Evolutionary conservation across 495 filamentous ascomycete species (phyloP).

Genomic region (Parachaetomium inaequale): DNA sequence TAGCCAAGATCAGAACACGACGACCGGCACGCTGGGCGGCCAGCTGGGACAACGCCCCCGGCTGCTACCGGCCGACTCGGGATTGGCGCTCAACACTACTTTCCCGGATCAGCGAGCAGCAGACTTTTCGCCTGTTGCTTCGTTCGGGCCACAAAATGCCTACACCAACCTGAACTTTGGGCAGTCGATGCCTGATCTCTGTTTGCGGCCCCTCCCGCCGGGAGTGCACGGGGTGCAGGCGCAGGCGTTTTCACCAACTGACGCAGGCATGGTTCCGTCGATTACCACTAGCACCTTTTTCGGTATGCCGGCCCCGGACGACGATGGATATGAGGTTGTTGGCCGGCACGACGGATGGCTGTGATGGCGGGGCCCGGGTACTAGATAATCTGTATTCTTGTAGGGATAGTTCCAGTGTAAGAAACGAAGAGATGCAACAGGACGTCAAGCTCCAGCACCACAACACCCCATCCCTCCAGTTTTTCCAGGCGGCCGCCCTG

Average conservation of each 20-base stretch:
- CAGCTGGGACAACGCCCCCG: neutral
- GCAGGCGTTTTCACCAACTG: neutral
- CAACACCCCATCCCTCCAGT: no score
- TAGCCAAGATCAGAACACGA: neutral
- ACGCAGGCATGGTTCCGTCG: neutral
- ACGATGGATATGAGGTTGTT: neutral
- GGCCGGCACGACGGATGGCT: neutral
- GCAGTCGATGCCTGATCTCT: neutral
- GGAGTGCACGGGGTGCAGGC: neutral
- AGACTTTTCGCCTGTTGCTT: neutral
- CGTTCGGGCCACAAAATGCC: neutral
- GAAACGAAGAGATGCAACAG: no score
- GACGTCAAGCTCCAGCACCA: no score
- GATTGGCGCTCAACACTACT: neutral
- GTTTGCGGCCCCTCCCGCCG: neutral
- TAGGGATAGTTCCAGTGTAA: no score
- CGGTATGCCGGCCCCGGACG: neutral
- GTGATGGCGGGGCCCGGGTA: neutral
- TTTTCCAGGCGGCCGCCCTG: no score
- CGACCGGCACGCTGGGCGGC: neutral
- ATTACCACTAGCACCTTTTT: neutral
- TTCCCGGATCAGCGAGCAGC: neutral
- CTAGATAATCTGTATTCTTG: no score
- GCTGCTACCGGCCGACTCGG: conserved; percentile 4
- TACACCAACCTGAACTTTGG: neutral